Base-by-base conservation (phyloP, 768 basidiomycete genomes). In the Termitomyces eurrhizus region DNA sequence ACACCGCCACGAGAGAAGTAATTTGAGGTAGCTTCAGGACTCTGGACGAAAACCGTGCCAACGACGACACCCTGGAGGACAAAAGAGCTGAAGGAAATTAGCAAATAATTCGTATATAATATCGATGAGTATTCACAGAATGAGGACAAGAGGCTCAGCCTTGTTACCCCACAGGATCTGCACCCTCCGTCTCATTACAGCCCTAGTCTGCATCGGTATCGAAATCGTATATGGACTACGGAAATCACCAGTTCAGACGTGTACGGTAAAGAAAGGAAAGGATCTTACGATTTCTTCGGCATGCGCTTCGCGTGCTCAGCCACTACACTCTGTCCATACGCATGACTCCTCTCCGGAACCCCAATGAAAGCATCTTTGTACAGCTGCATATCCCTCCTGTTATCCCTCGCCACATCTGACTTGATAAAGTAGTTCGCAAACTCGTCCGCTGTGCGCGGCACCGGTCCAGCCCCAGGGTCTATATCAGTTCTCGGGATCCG, bases 1-100 rank as follows among this genome's bases (percentile, higher is more conserved):
- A 88, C 78, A 73, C 90, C 86, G 44, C 89, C 90, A 21, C 91
- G 83, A n/a, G 87, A 85, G 77, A 89, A 92, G 68, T 82, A 87
- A 12, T 83, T 84, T 14, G 76, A 70, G 0, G 90, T 89, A 9
- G 75, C 73, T 16, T 82, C 74, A 0, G 82, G 76, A 37, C 85
- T 72, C 9, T 79, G 75, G 59, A 84, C 76, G 77, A 89, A 93
- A 33, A 89, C 80, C 0, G 83, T 85, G 32, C 89, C 89, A 54
- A 87, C 78, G 64, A 81, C 78, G 8, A 80, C 58, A 32, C 72
- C 75, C 64, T 82, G 79, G 63, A 85, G 74, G 35, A 84, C 65
- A 68, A 84, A 87, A 11, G 80, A 75, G 44, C 85, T 87, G 49
- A 11, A 41, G 52, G 7, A 57, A 29, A 12, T 62, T 2, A 58